Percentiles rank a stretch among this genome's conserved stretches.
Conservation (phyloP, 192 early-diverging fungal genomes). For the Oehlia diaphana region DNA sequence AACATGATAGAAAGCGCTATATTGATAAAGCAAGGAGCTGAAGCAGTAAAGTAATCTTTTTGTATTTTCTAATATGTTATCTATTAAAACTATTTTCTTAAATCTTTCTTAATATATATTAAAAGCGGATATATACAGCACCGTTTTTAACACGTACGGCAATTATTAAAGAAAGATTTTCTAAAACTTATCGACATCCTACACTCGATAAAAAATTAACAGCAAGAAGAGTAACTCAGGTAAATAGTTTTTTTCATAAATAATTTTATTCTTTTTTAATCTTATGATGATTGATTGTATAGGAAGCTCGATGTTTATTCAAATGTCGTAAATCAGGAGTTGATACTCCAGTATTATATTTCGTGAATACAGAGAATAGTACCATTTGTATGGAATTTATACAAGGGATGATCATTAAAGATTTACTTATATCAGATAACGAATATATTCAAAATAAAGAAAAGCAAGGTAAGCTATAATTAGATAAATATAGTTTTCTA, state of each 20-base stretch:
- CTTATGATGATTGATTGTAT: not conserved
- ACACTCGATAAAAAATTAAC: conserved; percentile 86
- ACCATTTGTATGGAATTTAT: conserved; percentile 94
- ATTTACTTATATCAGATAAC: conserved; percentile 52
- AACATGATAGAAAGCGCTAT: conserved; percentile 12
- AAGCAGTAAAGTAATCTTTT: conserved; percentile 60
- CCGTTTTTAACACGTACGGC: conserved; percentile 57
- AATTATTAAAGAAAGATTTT: conserved; percentile 93
- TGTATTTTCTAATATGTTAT: not conserved
- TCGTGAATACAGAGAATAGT: conserved; percentile 68
- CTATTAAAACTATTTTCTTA: not conserved
- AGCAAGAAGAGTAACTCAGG: conserved; percentile 68
- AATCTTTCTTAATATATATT: not conserved
- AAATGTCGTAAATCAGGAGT: conserved; percentile 71
- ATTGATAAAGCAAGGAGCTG: conserved; percentile 86
- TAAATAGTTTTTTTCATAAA: conserved; percentile 15
- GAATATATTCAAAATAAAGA: not conserved
- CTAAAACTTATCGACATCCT: conserved; percentile 90
- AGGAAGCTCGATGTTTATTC: conserved; percentile 84
- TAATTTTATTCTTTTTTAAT: not conserved
- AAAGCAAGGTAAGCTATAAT: not conserved
- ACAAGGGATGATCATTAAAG: conserved; percentile 74
- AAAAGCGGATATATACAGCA: conserved; percentile 75
- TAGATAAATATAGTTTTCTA: not conserved
- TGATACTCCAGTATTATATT: conserved; percentile 79